Base-by-base conservation (phyloP, 768 basidiomycete species). In the Hypsizygus marmoreus region DNA sequence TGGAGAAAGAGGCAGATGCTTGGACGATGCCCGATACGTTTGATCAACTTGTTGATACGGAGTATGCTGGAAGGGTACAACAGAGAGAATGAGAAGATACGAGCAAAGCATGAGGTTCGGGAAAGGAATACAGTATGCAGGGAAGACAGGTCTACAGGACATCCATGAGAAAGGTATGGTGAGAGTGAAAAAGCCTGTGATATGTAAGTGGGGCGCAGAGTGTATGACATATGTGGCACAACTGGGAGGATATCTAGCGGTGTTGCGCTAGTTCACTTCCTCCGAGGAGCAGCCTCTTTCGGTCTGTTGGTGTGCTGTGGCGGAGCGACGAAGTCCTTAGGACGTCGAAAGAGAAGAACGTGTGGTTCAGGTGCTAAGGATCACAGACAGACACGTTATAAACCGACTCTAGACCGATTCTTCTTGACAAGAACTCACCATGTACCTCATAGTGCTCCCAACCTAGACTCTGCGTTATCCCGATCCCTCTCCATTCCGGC, bases 401-500 rank as follows among this genome's bases (percentile, higher is more conserved):
- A 50, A 29, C 10, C n/a, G 33, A 31, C 22, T 16, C 20, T 30
- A 20, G 20, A 25, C 13, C 14, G 20, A 35, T 43, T 38, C 35
- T n/a, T 44, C 39, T 8, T 36, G 25, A 47, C 34, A 20, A 40
- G n/a, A 22, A 44, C 76, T 52, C 52, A 87, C 93, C 90, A 59
- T 97, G 95, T n/a, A 95, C 90, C 73, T 95, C 94, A 59, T 95
- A 97, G 58, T 97, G 94, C 61, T 91, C 89, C 94, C 95, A 98
- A 3, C 95, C 95, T 17, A 95, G 73, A 66, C 91, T 94, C 69
- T 99, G 95, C 31, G 88, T 89, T 52, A 97, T 95, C 7, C 95
- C 95, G 45, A 99, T 92, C 0, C 90, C 89, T 63, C 95, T 79
- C 95, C 95, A 99, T 67, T 99, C 97, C 32, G 77, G 69, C 62